A percentile compares a stretch with the other conserved stretches of the same genome.
Evolutionary conservation across 345 rosid genomes (phyloP).

Genomic region (Brassica nigra): DNA sequence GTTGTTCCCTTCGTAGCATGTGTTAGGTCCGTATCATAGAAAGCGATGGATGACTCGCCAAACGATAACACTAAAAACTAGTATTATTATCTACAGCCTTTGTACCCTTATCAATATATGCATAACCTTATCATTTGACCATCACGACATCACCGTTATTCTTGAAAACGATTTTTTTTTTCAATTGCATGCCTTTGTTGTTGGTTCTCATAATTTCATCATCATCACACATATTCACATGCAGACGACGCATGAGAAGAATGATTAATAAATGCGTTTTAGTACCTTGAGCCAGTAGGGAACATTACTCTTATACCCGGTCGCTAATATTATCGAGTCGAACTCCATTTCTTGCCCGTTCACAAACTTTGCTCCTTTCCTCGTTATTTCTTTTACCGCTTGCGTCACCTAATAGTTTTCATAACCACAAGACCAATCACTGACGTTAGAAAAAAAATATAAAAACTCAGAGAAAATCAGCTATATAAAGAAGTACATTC

Average conservation of each 20-base stretch:
- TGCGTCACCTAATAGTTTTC: slow-evolving; percentile 54
- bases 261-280: not conserved
- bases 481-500: slow-evolving; percentile 10
- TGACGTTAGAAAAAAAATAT: not conserved
- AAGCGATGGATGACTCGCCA: slow-evolving; percentile 39
- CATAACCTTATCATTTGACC: slow-evolving; percentile 24
- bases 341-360: slow-evolving; percentile 73
- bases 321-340: slow-evolving; percentile 82
- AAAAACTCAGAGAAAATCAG: not conserved
- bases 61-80: slow-evolving; percentile 24
- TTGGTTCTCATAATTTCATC: slow-evolving; percentile 27
- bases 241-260: not conserved
- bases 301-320: slow-evolving; percentile 92
- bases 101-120: not conserved
- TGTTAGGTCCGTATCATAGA: slow-evolving; percentile 30
- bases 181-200: slow-evolving; percentile 12
- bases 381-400: slow-evolving; percentile 76
- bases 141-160: slow-evolving; percentile 37
- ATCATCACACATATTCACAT: slow-evolving; percentile 19
- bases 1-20: slow-evolving; percentile 36
- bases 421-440: slow-evolving; percentile 14
- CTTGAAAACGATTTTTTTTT: slow-evolving; percentile 31
- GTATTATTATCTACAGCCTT: not conserved
- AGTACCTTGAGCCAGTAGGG: slow-evolving; percentile 91
- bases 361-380: slow-evolving; percentile 62